Conservation (phyloP, 345 rosid genomes). For the Eucalyptus regnans region DNA sequence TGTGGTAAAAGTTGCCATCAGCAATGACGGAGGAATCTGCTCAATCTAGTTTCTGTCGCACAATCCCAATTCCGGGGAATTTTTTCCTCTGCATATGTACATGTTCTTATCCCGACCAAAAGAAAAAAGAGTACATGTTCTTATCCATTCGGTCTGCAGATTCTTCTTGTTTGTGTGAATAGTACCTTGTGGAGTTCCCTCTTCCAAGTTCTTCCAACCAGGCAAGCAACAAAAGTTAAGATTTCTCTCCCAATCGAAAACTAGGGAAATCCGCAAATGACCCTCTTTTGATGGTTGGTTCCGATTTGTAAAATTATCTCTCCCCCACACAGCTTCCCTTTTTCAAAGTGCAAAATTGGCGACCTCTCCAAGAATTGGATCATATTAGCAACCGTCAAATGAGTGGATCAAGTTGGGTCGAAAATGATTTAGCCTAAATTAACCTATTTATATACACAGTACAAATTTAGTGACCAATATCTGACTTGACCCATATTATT, state of each 20-base stretch:
- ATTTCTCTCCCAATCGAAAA: neutral
- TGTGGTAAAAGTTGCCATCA: neutral
- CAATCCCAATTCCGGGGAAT: neutral
- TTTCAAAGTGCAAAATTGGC: neutral
- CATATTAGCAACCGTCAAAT: neutral
- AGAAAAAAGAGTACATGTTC: neutral
- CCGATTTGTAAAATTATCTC: neutral
- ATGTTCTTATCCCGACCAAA: neutral
- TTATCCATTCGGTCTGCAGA: neutral
- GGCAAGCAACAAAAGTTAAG: neutral
- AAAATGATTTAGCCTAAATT: neutral
- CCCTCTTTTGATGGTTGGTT: neutral
- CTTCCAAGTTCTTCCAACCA: neutral
- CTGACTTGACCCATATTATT: fast-evolving
- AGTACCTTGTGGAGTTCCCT: neutral
- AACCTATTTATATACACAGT: fast-evolving
- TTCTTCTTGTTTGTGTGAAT: neutral
- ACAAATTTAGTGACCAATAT: fast-evolving
- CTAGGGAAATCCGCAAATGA: neutral
- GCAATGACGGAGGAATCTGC: neutral
- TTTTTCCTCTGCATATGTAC: neutral
- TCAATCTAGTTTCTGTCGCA: neutral
- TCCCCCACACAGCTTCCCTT: neutral
- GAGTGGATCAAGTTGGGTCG: fast-evolving
- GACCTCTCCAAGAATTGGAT: fast-evolving